Percentiles rank a stretch among this genome's conserved stretches.
These are phyloP conservation scores for Ceratobasidium sp. DNA, from an alignment of 1,284 basidiomycete species.

Conservation along the genomic window DNA sequence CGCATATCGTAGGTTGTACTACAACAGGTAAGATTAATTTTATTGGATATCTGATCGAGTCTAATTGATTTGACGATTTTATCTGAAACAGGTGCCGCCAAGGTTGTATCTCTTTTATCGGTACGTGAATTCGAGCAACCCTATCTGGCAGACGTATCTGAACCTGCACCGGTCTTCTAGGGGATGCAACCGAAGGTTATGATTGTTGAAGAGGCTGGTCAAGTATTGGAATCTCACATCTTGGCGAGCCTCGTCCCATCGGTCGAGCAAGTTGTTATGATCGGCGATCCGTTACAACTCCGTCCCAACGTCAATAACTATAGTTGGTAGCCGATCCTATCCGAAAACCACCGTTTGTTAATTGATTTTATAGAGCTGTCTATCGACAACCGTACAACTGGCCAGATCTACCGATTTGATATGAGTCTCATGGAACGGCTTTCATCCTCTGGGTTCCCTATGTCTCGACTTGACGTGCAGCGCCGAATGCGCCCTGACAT, in stretches of 20 bases:
- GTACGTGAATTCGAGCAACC: constrained; percentile 21
- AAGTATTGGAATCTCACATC: constrained; percentile 81
- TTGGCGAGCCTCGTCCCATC: constrained; percentile 56
- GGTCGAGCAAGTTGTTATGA: constrained; percentile 68
- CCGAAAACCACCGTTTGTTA: no score
- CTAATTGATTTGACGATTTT: neutral
- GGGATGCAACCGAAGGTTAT: constrained; percentile 68
- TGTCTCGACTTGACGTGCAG: constrained; percentile 65
- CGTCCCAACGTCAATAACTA: constrained; percentile 76
- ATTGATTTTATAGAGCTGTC: constrained; percentile 62
- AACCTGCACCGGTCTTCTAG: constrained; percentile 55
- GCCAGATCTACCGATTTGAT: constrained; percentile 67
- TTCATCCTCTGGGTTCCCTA: constrained; percentile 63
- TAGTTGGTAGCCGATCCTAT: constrained; percentile 52
- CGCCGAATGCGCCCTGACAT: constrained; percentile 65
- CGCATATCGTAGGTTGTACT: constrained; percentile 53
- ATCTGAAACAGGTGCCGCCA: constrained; percentile 49
- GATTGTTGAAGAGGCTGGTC: constrained; percentile 79
- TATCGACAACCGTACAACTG: constrained; percentile 66
- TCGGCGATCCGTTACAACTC: constrained; percentile 79
- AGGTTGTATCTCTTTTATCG: constrained; percentile 49
- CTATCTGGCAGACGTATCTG: neutral
- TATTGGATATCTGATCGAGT: neutral
- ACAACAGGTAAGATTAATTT: constrained; percentile 49
- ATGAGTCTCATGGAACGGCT: constrained; percentile 75